Conservation (phyloP, 495 filamentous ascomycete species). For the Filosporella fistucella region DNA sequence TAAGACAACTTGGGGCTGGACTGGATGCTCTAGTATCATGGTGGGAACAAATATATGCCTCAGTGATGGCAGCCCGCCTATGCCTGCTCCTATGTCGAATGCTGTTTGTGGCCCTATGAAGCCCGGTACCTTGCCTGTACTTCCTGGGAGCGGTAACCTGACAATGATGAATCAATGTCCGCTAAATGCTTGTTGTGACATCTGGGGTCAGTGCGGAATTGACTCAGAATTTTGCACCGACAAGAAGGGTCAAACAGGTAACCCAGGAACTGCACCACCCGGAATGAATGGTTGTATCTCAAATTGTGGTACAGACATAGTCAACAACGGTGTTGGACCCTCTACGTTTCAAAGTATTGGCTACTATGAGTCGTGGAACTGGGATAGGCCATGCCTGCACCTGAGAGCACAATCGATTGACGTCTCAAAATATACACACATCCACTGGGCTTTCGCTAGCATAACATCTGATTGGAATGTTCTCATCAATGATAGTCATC, state of each 20-base stretch:
- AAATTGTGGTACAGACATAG: constrained; percentile 24
- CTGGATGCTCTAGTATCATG: constrained; percentile 33
- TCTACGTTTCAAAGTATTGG: constrained; percentile 17
- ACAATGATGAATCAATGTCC: constrained; percentile 24
- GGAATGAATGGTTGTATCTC: constrained; percentile 33
- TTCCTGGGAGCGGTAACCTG: constrained; percentile 12
- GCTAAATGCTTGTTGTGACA: constrained; percentile 28
- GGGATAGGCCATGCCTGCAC: constrained; percentile 24
- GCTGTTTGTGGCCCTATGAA: constrained; percentile 42
- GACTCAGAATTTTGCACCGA: constrained; percentile 40
- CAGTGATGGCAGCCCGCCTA: constrained; percentile 38
- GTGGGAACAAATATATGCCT: constrained; percentile 36
- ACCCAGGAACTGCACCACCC: constrained; percentile 27
- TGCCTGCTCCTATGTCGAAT: constrained; percentile 34
- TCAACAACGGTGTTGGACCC: constrained; percentile 12
- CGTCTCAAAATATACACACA: constrained; percentile 32
- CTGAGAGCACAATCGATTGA: constrained; percentile 8
- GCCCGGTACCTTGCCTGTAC: constrained; percentile 27
- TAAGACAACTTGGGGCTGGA: constrained; percentile 47
- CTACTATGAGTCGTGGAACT: constrained; percentile 30
- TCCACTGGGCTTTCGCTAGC: constrained; percentile 40
- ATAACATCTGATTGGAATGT: constrained; percentile 28
- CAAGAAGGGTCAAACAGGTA: constrained; percentile 22
- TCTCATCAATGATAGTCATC: constrained; percentile 15
- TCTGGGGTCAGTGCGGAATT: constrained; percentile 45